Evolutionary conservation across 2,329 filamentous ascomycete species (phyloP), one percentile per base, ranked within the genome.

Genomic region (Fusarium xylarioides): DNA sequence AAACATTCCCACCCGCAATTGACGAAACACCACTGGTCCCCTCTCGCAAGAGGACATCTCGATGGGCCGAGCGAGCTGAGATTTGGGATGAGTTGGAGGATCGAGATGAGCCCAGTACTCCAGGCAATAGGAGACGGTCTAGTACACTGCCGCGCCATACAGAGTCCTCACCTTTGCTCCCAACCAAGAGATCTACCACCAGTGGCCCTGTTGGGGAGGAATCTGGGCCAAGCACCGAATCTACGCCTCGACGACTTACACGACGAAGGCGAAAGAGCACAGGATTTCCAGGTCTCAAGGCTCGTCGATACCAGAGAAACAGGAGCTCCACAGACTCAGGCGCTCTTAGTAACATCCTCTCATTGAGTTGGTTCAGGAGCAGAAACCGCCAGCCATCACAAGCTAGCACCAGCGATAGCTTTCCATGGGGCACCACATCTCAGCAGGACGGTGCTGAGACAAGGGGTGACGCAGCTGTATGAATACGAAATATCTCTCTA

Each of bases 31-130:
- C 81, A 10, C 74, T 84, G 57, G 80, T 82, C 19, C 80, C 85
- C 32, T 79, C 82, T 55, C 85, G 84, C 63, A 86, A 85, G 77
- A 85, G 85, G 73, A 87, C 86, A 23, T 86, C 84, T 43, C 79
- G 90, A 59, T 89, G 89, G 86, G 84, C 89, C 63, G 93, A 96
- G 79, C 89, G 90, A 2, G 91, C 90, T 40, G 93, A 96, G 76
- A 96, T 97, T 37, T 97, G 94, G 95, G 93, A 91, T 63, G 94
- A 97, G 80, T 86, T 97, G 19, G 92, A 96, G 78, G 95, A 97
- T 76, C 90, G 92, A 44, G 88, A 90, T 56, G 82, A 83, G 26
- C 80, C 83, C 35, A 83, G 80, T 63, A 82, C 83, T 57, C 80
- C 83, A 1, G 74, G 80, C 7, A 80, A 78, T 46, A 82, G 86